Conservation (phyloP, 768 basidiomycete species). For the Termitomyces sp. region DNA sequence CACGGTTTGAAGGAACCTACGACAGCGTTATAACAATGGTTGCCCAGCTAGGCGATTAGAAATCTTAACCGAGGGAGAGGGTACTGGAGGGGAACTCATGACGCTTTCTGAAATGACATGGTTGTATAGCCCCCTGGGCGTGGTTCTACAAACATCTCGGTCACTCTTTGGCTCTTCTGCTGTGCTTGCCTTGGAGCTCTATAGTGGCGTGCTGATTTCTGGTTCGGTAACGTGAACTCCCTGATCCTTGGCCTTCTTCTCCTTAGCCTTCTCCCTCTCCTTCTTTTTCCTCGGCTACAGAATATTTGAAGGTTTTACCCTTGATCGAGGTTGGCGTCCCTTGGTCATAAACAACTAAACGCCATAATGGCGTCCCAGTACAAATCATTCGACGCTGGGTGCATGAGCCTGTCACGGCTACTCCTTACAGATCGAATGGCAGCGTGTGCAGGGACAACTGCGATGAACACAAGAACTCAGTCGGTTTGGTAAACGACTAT, state of each 20-base stretch:
- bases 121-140: too few species aligned
- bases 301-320: not conserved
- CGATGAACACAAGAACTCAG: too few species aligned
- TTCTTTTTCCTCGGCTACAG: not conserved
- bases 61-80: not conserved
- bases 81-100: too few species aligned
- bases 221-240: not conserved
- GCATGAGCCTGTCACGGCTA: not conserved
- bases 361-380: not conserved
- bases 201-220: too few species aligned
- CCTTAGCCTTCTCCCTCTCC: not conserved
- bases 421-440: not conserved
- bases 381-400: not conserved
- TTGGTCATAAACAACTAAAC: not conserved
- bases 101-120: too few species aligned
- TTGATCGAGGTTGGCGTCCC: too few species aligned
- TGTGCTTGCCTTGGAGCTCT: not conserved
- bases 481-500: too few species aligned
- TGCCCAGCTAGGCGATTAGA: not conserved
- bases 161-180: too few species aligned
- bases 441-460: not conserved
- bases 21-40: not conserved
- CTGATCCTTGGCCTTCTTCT: not conserved
- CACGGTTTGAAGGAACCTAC: not conserved
- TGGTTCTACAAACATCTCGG: not conserved